Base-by-base conservation (phyloP, 2,329 filamentous ascomycete genomes). In the Alternaria longipes region DNA sequence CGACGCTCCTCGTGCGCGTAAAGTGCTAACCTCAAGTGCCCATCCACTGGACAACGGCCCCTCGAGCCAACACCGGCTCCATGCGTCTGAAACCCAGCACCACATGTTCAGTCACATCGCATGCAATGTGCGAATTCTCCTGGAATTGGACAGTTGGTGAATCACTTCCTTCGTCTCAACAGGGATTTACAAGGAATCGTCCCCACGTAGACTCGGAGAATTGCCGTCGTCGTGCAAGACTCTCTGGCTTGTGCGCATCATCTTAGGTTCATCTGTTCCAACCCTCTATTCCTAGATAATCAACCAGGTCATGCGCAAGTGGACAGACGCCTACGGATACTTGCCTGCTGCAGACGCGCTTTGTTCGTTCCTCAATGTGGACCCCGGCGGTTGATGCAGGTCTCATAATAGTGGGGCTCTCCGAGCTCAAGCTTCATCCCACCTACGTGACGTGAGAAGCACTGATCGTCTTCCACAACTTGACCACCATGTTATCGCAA, bases 1-100 rank as follows among this genome's bases (percentile, higher is more conserved):
- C 45, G 58, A 57, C 58, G 58, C 58, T 40, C 57, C 49, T 50
- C 46, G 46, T 36, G 46, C 64, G 64, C 62, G 64, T 67, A 65
- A 63, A 67, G 64, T 67, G 63, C 59, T 55, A 54, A 50, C 46
- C 46, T 26, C 11, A 32, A 45, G 26, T 24, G 45, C 54, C 45
- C 45, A 55, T 63, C 53, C 57, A 63, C 63, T 56, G 57, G 53
- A 47, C 56, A 30, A 64, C 52, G 42, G 56, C 26, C 46, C 32
- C 59, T 62, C 50, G 56, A 60, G 52, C 56, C 45, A 56, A 24
- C 22, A 3, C 34, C 32, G 28, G 40, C 24, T 46, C 32, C 41
- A 38, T 53, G 53, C 57, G 16, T 22, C 36, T 36, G 28, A 38
- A 28, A n/a, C 32, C 11, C 46, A 12, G n/a, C 14, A 1, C 2